Conservation (phyloP, 2,329 filamentous ascomycete species). For the Didymella pinodella region DNA sequence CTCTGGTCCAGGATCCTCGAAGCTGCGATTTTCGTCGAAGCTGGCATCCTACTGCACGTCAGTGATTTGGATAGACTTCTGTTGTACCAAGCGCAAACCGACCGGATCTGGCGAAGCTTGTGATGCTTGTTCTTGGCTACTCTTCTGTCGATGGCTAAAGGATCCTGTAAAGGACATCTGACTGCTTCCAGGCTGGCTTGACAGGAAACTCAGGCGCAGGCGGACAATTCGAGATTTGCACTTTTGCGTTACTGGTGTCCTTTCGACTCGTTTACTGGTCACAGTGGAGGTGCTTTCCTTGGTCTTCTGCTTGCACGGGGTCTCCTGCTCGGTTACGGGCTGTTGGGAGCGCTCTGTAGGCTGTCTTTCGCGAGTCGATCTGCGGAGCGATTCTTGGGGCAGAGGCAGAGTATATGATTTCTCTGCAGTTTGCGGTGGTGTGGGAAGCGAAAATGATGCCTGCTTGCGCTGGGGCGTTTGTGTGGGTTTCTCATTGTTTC, state of each 20-base stretch:
- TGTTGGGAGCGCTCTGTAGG: conserved; percentile 6
- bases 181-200: neutral
- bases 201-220: neutral
- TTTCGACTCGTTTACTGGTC: neutral
- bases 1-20: neutral
- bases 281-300: neutral
- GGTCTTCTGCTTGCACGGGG: neutral
- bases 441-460: neutral
- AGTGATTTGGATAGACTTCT: neutral
- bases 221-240: conserved; percentile 6
- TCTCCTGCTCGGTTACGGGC: neutral
- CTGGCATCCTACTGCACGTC: conserved; percentile 1
- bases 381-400: conserved; percentile 1
- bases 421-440: conserved; percentile 7
- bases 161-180: conserved; percentile 13
- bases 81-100: neutral
- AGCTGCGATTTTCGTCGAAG: conserved; percentile 2
- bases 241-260: neutral
- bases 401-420: neutral
- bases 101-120: neutral
- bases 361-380: conserved; percentile 9
- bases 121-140: neutral
- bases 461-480: conserved; percentile 9
- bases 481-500: neutral
- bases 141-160: conserved; percentile 7